These are phyloP conservation scores for Asterophora parasitica DNA, from an alignment of 768 basidiomycete genomes.

Conservation along the genomic window DNA sequence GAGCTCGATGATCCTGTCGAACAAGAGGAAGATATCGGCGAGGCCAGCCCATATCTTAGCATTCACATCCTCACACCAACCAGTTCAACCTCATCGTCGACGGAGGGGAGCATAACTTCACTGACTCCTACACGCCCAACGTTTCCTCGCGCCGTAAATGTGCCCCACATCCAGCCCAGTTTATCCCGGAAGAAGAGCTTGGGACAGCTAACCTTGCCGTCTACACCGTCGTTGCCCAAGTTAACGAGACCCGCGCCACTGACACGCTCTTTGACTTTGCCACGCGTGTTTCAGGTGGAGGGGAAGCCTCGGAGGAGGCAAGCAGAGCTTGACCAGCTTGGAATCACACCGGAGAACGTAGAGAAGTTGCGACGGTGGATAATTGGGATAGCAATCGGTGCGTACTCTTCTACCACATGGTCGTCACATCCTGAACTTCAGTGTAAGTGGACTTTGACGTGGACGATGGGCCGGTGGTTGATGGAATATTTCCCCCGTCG, in stretches of 20 bases:
- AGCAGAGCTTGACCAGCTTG: slow-evolving; percentile 36
- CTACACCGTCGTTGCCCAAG: slow-evolving; percentile 19
- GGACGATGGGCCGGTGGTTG: slow-evolving; percentile 78
- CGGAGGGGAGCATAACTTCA: slow-evolving; percentile 15
- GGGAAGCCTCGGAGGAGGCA: slow-evolving; percentile 25
- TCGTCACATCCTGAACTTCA: slow-evolving; percentile 4
- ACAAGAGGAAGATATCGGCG: slow-evolving; percentile 26
- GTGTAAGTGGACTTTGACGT: slow-evolving; percentile 79
- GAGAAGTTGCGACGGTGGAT: slow-evolving; percentile 61
- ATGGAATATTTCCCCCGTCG: slow-evolving; percentile 65
- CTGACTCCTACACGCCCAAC: slow-evolving; percentile 15
- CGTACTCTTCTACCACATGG: slow-evolving; percentile 15
- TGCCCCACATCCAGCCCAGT: slow-evolving; percentile 12
- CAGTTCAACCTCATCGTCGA: slow-evolving; percentile 21
- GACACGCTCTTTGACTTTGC: slow-evolving; percentile 44
- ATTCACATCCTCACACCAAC: slow-evolving; percentile 16
- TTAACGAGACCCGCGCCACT: slow-evolving; percentile 19
- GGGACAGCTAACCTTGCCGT: slow-evolving; percentile 19
- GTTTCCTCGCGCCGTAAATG: slow-evolving; percentile 13
- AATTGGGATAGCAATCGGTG: slow-evolving; percentile 61
- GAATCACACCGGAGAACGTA: slow-evolving; percentile 43
- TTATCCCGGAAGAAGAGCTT: slow-evolving; percentile 19
- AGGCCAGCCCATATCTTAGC: slow-evolving; percentile 22
- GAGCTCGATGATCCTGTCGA: slow-evolving; percentile 18
- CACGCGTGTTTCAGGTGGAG: slow-evolving; percentile 31